Evolutionary conservation across 805 yeast species (phyloP).

Genomic region (Wickerhamiella siamensis): DNA sequence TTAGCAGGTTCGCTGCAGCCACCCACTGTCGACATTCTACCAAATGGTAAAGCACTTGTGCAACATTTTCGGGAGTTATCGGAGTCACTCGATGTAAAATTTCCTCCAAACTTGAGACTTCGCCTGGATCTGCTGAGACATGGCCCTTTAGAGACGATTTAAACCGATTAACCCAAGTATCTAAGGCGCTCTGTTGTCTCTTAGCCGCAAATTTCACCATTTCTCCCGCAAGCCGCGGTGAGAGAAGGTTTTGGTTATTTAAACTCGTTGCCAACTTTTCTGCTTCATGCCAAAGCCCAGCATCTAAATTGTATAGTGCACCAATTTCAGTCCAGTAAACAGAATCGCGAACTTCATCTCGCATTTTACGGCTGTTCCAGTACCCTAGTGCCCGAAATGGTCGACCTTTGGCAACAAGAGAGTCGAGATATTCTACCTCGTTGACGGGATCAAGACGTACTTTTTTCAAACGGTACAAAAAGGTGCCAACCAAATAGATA

Average conservation of each 20-base stretch:
- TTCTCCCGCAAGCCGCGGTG: conserved; percentile 8
- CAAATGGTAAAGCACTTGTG: background rate
- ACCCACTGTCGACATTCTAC: background rate
- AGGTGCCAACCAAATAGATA: conserved; percentile 10
- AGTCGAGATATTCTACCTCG: conserved; percentile 18
- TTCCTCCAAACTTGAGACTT: background rate
- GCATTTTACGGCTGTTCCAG: conserved; percentile 12
- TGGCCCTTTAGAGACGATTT: background rate
- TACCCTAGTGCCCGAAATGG: conserved; percentile 11
- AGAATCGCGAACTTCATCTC: conserved; percentile 9
- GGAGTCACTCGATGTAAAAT: conserved; percentile 2
- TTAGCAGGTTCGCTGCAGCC: background rate
- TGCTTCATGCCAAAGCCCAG: conserved; percentile 11
- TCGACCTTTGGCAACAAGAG: conserved; percentile 11
- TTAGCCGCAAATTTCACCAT: conserved; percentile 5
- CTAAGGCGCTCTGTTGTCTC: background rate
- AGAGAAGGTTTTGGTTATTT: conserved; percentile 1
- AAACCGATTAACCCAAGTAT: background rate
- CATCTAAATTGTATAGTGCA: conserved; percentile 15
- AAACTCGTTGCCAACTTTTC: conserved; percentile 6
- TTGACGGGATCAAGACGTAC: conserved; percentile 19
- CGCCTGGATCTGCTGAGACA: background rate
- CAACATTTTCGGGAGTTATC: background rate
- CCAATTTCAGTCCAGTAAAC: conserved; percentile 18
- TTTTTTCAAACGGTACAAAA: conserved; percentile 11